A percentile compares a stretch with the other conserved stretches of the same genome.
Conservation (phyloP, 1,284 basidiomycete species). For the Ganoderma lucidum region DNA sequence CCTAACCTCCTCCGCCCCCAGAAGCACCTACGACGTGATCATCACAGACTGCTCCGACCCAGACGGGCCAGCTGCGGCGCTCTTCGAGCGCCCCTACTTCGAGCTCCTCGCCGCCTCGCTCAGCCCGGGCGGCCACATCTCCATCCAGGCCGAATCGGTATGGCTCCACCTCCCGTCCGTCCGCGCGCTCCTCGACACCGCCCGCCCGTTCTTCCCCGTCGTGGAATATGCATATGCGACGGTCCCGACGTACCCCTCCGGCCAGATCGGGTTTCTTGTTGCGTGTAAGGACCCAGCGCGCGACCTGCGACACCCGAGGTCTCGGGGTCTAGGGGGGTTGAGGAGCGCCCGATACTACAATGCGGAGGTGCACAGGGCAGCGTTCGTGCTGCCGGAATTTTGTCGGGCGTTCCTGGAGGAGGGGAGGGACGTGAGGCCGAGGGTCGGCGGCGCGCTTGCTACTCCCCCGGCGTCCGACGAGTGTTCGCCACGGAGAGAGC, state of each 20-base stretch:
- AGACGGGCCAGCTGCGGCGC: constrained; percentile 91
- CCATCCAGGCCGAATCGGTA: constrained; percentile 94
- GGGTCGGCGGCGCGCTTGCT: constrained; percentile 51
- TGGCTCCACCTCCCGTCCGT: constrained; percentile 77
- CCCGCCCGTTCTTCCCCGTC: constrained; percentile 81
- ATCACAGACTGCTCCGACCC: constrained; percentile 99
- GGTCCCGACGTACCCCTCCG: constrained; percentile 96
- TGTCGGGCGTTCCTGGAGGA: constrained; percentile 80
- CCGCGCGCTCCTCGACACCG: constrained; percentile 76
- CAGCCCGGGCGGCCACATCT: constrained; percentile 90
- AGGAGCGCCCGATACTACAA: constrained; percentile 87
- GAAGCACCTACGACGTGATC: constrained; percentile 96
- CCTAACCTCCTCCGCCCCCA: constrained; percentile 48
- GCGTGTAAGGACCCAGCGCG: constrained; percentile 81
- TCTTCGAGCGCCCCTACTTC: constrained; percentile 98
- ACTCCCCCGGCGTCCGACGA: neutral
- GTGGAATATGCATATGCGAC: constrained; percentile 95
- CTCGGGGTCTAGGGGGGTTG: constrained; percentile 49
- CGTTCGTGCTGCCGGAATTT: constrained; percentile 94
- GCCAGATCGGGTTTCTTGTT: constrained; percentile 95
- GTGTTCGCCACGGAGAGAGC: neutral
- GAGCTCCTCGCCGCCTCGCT: constrained; percentile 63
- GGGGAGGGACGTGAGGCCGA: constrained; percentile 69
- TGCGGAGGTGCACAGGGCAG: constrained; percentile 78
- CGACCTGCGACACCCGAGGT: constrained; percentile 73